phyloP scores from a whole-genome alignment of 2,329 filamentous ascomycete species.

The Clonostachys rhizophaga region DNA sequence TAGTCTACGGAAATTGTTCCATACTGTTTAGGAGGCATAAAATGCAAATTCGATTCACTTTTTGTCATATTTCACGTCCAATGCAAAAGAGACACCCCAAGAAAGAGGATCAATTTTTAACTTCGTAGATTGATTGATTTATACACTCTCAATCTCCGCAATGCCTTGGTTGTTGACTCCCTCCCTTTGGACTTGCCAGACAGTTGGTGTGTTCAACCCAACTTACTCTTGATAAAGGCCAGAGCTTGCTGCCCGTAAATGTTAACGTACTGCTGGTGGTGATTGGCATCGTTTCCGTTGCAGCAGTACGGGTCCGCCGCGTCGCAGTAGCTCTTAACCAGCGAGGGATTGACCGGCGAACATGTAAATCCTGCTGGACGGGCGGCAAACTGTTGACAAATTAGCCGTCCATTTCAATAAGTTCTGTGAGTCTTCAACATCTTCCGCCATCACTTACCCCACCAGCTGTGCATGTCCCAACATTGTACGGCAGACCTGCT shows the following conservation, averaged over 20 bases:
- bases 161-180: no score
- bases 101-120: no score
- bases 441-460: conserved; percentile 40
- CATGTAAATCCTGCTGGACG: conserved; percentile 54
- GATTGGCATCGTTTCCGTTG: conserved; percentile 53
- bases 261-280: conserved; percentile 59
- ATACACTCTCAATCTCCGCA: no score
- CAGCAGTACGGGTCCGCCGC: conserved; percentile 62
- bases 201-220: conserved; percentile 2
- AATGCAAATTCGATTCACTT: no score
- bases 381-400: conserved; percentile 50
- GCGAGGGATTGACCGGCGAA: conserved; percentile 31
- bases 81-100: no score
- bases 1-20: no score
- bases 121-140: no score
- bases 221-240: conserved; percentile 47
- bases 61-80: no score
- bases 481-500: conserved; percentile 50
- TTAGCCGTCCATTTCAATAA: background rate
- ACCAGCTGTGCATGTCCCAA: conserved; percentile 51
- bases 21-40: no score
- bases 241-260: conserved; percentile 57
- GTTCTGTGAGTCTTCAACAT: background rate
- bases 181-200: no score
- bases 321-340: conserved; percentile 64